Percentiles rank a stretch among this genome's conserved stretches.
These are phyloP conservation scores for Xanthoconium purpureum DNA, from an alignment of 768 basidiomycete species.

Conservation along the genomic window DNA sequence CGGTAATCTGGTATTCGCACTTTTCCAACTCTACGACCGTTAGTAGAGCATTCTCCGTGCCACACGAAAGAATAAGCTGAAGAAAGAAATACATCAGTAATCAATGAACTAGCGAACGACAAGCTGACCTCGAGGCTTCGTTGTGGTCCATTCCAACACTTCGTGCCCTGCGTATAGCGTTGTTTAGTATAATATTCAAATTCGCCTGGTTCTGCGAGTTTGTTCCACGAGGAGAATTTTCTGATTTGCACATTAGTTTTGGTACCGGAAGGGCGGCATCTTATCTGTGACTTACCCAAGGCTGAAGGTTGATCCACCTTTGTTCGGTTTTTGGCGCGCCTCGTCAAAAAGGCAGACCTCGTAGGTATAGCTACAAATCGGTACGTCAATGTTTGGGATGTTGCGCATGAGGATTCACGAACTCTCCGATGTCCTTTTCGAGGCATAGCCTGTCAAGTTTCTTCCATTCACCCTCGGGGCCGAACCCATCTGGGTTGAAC, in stretches of 20 bases:
- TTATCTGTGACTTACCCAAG: constrained; percentile 68
- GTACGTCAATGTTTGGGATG: constrained; percentile 5
- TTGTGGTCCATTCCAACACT: constrained; percentile 96
- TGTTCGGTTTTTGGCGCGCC: constrained; percentile 83
- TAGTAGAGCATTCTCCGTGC: constrained; percentile 75
- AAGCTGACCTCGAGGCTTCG: constrained; percentile 71
- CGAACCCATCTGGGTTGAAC: constrained; percentile 64
- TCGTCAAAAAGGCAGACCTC: constrained; percentile 90
- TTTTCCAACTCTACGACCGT: constrained; percentile 89
- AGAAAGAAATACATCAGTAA: not conserved
- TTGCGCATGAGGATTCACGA: constrained; percentile 35
- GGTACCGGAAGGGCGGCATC: not conserved
- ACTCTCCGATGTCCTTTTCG: constrained; percentile 87
- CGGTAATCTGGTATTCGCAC: constrained; percentile 90
- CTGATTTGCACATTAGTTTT: constrained; percentile 36
- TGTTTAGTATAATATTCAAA: constrained; percentile 80
- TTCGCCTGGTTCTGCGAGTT: constrained; percentile 52
- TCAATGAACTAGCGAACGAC: constrained; percentile 1
- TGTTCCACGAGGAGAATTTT: constrained; percentile 78
- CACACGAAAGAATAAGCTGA: constrained; percentile 81
- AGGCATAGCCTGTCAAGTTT: constrained; percentile 84
- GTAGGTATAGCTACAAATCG: constrained; percentile 74
- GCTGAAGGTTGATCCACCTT: constrained; percentile 69
- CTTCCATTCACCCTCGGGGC: constrained; percentile 90
- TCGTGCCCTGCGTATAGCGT: constrained; percentile 76